Percentiles rank a stretch among this genome's conserved stretches.
phyloP scores from a whole-genome alignment of 192 early-diverging fungal genomes.

The Endogone sp. region DNA sequence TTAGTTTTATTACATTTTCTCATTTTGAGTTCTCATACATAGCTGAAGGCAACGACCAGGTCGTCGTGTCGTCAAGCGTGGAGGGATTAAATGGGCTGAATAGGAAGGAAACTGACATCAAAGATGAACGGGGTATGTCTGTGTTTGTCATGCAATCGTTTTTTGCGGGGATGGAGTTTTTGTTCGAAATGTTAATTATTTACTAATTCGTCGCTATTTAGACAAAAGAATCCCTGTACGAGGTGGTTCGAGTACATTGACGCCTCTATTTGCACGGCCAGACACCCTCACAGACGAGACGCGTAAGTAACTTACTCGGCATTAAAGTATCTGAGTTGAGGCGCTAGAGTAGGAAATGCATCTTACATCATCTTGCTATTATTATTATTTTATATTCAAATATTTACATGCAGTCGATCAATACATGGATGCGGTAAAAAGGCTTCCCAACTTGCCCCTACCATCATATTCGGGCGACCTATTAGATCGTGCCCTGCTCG shows the following conservation, averaged over 20 bases:
- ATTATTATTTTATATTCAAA: background rate
- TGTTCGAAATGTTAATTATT: too few species aligned
- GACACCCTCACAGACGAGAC: slow-evolving; percentile 28
- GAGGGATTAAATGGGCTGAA: too few species aligned
- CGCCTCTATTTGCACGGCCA: slow-evolving; percentile 30
- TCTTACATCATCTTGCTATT: too few species aligned
- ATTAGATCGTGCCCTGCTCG: slow-evolving; percentile 58
- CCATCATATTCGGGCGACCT: slow-evolving; percentile 53
- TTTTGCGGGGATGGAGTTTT: too few species aligned
- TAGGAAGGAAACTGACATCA: too few species aligned
- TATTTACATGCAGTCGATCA: slow-evolving; percentile 27
- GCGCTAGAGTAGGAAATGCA: too few species aligned
- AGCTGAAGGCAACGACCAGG: too few species aligned
- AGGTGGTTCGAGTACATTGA: slow-evolving; percentile 41
- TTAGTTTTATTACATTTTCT: too few species aligned
- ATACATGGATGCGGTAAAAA: slow-evolving; percentile 36
- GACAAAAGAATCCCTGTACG: slow-evolving; percentile 12
- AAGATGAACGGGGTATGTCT: too few species aligned
- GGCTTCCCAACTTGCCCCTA: slow-evolving; percentile 24
- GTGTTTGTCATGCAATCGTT: too few species aligned
- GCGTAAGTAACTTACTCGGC: slow-evolving; percentile 18
- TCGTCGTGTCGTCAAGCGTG: too few species aligned
- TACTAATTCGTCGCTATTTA: background rate
- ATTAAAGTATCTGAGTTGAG: background rate
- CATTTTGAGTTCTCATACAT: too few species aligned